Conservation (phyloP, 108 stramenopile genomes). For the Conticribra guillardii region DNA sequence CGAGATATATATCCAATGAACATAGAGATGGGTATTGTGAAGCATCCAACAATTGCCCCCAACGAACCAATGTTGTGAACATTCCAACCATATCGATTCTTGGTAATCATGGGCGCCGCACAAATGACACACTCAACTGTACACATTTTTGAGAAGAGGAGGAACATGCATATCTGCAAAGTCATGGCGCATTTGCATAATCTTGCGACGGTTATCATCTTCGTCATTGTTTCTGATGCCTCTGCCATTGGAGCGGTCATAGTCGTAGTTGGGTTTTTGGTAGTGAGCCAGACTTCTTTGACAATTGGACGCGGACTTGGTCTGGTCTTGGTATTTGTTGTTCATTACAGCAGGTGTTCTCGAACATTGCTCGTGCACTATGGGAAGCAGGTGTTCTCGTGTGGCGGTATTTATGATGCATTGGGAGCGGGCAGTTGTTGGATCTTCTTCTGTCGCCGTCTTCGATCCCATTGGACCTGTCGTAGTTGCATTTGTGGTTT, state of each 20-base stretch:
- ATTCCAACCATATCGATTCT: slow-evolving; percentile 85
- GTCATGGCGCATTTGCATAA: slow-evolving; percentile 19
- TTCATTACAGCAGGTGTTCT: no score
- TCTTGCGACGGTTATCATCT: slow-evolving; percentile 10
- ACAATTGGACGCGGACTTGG: slow-evolving; percentile 7
- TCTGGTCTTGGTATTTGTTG: slow-evolving; percentile 10
- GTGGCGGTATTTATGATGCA: no score
- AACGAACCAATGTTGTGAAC: slow-evolving; percentile 81
- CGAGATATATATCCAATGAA: slow-evolving; percentile 67
- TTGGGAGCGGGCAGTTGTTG: no score
- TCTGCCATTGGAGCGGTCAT: slow-evolving; percentile 1
- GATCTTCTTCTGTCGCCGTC: no score
- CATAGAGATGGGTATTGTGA: slow-evolving; percentile 82
- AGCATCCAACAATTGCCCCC: slow-evolving; percentile 73
- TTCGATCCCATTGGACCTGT: no score
- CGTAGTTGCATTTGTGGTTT: no score
- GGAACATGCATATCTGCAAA: slow-evolving; percentile 64
- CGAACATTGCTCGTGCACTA: no score
- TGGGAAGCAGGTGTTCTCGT: no score
- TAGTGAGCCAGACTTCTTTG: slow-evolving; percentile 17
- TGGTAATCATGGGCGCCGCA: slow-evolving; percentile 75
- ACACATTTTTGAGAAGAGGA: slow-evolving; percentile 86
- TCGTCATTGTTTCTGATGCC: slow-evolving; percentile 16
- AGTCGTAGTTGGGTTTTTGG: slow-evolving; percentile 21
- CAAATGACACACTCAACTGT: slow-evolving; percentile 79